Percentiles rank a stretch among this genome's conserved stretches.
Conservation (phyloP, 768 basidiomycete species). For the Panellus pusillus region DNA sequence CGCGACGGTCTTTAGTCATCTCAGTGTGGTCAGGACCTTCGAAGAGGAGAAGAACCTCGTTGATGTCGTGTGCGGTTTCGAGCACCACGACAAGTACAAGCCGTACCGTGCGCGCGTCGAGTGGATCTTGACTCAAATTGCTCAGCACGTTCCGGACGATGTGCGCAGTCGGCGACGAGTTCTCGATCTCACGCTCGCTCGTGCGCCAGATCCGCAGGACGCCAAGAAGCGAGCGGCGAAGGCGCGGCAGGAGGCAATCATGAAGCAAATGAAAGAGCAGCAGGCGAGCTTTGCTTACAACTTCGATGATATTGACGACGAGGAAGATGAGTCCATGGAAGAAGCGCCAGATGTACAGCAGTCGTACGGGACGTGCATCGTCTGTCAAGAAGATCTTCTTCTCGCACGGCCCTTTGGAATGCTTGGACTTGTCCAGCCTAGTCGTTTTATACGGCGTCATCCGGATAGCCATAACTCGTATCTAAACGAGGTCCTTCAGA, state of each 20-base stretch:
- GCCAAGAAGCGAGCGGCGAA: constrained; percentile 84
- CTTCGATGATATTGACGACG: constrained; percentile 67
- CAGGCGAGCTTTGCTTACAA: constrained; percentile 84
- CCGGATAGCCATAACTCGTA: constrained; percentile 64
- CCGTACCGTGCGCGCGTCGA: constrained; percentile 66
- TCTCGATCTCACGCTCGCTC: constrained; percentile 33
- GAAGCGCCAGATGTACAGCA: constrained; percentile 47
- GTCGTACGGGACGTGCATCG: constrained; percentile 92
- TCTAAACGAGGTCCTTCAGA: constrained; percentile 71
- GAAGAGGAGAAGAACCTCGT: constrained; percentile 62
- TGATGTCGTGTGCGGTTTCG: constrained; percentile 73
- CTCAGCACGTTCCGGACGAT: constrained; percentile 54
- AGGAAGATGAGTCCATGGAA: constrained; percentile 64
- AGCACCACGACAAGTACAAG: constrained; percentile 75
- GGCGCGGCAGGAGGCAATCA: constrained; percentile 88
- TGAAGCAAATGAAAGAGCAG: constrained; percentile 94
- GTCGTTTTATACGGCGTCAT: constrained; percentile 76
- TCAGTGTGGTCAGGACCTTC: constrained; percentile 56
- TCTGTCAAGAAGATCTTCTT: constrained; percentile 94
- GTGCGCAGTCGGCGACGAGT: constrained; percentile 51
- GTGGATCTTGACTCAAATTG: constrained; percentile 73
- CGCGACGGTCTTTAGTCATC: constrained; percentile 56
- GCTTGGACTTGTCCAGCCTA: constrained; percentile 86
- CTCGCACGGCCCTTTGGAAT: constrained; percentile 74
- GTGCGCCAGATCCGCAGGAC: constrained; percentile 55